A percentile compares a stretch with the other conserved stretches of the same genome.
Conservation (phyloP, 805 yeast species). For the Tetrapisispora arboricola region DNA sequence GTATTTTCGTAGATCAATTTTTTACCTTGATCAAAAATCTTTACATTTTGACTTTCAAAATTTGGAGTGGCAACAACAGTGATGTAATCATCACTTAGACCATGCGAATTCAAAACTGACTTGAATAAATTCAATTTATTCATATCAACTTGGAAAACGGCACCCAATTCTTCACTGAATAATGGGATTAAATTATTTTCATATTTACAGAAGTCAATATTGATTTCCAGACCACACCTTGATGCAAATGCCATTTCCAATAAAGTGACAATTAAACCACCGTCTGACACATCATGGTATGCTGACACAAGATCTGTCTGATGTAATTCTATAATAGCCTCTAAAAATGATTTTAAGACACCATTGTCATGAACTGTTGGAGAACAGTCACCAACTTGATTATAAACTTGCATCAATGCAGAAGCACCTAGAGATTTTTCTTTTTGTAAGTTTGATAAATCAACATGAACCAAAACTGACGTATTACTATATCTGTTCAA, state of each 20-base stretch:
- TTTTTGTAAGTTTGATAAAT: constrained; percentile 48
- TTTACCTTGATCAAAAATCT: constrained; percentile 34
- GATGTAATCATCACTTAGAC: constrained; percentile 46
- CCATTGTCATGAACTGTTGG: constrained; percentile 72
- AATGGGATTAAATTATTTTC: constrained; percentile 44
- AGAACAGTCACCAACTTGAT: constrained; percentile 69
- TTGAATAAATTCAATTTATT: constrained; percentile 46
- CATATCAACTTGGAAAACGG: constrained; percentile 76
- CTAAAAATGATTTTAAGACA: constrained; percentile 58
- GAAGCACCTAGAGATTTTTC: constrained; percentile 76
- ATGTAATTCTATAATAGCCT: constrained; percentile 64
- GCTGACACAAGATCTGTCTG: constrained; percentile 58
- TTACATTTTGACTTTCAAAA: constrained; percentile 39
- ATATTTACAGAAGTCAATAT: constrained; percentile 29
- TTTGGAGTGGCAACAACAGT: constrained; percentile 62
- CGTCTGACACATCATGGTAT: constrained; percentile 94
- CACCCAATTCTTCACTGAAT: constrained; percentile 92
- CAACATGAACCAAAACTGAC: constrained; percentile 67
- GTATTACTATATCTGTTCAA: constrained; percentile 41
- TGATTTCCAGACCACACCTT: constrained; percentile 67
- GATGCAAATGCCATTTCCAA: constrained; percentile 97
- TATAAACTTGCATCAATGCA: constrained; percentile 87
- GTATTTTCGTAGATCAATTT: constrained; percentile 37
- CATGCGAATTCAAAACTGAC: constrained; percentile 44
- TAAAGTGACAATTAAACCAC: constrained; percentile 80